Evolutionary conservation across 176 grass and related monocot genomes (phyloP), one percentile per base, ranked within the genome.

Genomic region (Aegilops longissima): DNA sequence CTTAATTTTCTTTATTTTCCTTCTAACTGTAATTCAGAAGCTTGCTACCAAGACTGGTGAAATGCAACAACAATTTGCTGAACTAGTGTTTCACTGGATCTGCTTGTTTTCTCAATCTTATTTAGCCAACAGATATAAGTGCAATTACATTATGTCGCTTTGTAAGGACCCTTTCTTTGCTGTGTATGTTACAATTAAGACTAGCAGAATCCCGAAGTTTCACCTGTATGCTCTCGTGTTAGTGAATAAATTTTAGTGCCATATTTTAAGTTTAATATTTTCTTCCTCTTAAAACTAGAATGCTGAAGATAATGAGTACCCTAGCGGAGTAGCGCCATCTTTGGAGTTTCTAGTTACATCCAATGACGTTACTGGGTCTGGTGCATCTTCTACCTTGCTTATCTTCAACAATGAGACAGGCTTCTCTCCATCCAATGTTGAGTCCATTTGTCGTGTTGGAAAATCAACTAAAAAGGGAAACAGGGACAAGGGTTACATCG

Each of bases 241-340:
- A 29, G 24, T 65, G 24, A 29, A 17, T 33, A 67, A 67, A 33
- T 18, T 6, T 12, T 80, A 25, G 11, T 42, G 20, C 6, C 52
- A 58, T 2, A 42, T 64, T 31, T 80, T 16, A 34, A 34, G 2
- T 14, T 67, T 25, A 40, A 58, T 52, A 4, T 21, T 89, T 85
- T 49, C n/a, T 88, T 45, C 49, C 8, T 84, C 9, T 36, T 36
- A 63, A 39, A 67, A 24, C 54, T 27, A 95, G 90, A 95, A 95
- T 13, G 93, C 93, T 35, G 93, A 95, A 56, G 93, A 95, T 66
- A 95, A 95, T 20, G 72, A 88, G 79, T 95, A 95, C 61, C 85
- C 66, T 9, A 73, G 59, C 18, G 90, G 66, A 58, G 85, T 92
- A 39, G 67, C 21, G 33, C 90, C 93, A 9, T 86, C 87, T 4